A percentile compares a stretch with the other conserved stretches of the same genome.
These are phyloP conservation scores for Phaeosphaeria sp. DNA, from an alignment of 2,329 filamentous ascomycete species.

Conservation along the genomic window DNA sequence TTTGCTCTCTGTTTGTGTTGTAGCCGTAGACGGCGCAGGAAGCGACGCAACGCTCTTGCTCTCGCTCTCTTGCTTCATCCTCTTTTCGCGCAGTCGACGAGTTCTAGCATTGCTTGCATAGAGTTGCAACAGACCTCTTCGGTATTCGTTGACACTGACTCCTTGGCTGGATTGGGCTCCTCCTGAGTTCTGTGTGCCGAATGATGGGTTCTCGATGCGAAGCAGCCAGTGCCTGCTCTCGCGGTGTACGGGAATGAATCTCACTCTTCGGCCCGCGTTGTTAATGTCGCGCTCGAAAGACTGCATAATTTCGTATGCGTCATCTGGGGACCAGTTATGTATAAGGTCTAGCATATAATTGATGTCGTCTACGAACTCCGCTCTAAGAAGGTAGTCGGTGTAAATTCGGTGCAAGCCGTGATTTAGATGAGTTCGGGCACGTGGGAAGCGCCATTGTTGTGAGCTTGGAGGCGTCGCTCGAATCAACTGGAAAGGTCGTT, in stretches of 20 bases:
- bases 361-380: conserved; percentile 13
- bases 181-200: not conserved
- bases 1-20: not conserved
- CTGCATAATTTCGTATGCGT: conserved; percentile 1
- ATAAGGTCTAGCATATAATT: conserved; percentile 18
- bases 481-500: not conserved
- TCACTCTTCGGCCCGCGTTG: conserved; percentile 1
- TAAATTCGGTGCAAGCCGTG: conserved; percentile 8
- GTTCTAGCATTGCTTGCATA: not conserved
- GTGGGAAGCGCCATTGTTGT: conserved; percentile 4
- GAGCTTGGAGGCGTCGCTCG: not conserved
- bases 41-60: not conserved
- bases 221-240: not conserved
- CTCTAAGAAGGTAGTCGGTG: conserved; percentile 7
- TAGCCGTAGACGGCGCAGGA: not conserved
- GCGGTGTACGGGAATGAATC: not conserved
- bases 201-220: not conserved
- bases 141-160: not conserved
- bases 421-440: conserved; percentile 1
- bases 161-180: not conserved
- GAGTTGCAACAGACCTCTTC: not conserved
- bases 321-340: conserved; percentile 1
- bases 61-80: not conserved
- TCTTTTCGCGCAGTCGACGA: not conserved
- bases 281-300: conserved; percentile 8